A percentile compares a stretch with the other conserved stretches of the same genome.
Conservation (phyloP, 2,329 filamentous ascomycete species). For the Cercospora zeae-maydis region DNA sequence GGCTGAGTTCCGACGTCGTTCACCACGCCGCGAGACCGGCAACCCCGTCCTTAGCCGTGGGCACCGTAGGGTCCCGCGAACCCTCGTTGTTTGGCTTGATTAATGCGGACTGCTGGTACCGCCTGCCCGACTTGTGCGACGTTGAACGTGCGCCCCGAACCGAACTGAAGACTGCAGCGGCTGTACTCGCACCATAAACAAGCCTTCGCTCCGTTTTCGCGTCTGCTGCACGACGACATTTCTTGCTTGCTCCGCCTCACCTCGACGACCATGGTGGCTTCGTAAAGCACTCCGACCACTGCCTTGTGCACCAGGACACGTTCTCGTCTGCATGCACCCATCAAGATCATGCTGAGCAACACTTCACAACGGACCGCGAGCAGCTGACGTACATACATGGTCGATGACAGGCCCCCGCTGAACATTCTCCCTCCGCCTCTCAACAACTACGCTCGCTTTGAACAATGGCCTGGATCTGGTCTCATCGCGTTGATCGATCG, state of each 20-base stretch:
- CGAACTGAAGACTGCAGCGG: constrained; percentile 23
- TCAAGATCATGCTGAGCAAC: constrained; percentile 18
- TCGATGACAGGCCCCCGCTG: constrained; percentile 2
- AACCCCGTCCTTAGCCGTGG: constrained; percentile 4
- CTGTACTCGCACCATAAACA: constrained; percentile 17
- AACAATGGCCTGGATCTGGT: constrained; percentile 19
- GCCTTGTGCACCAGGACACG: constrained; percentile 19
- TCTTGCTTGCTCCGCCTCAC: constrained; percentile 9
- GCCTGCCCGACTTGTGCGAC: constrained; percentile 21
- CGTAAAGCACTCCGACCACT: constrained; percentile 11
- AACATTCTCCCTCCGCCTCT: background rate
- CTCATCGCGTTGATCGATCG: constrained; percentile 19
- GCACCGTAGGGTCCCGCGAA: constrained; percentile 6
- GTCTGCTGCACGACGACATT: constrained; percentile 9
- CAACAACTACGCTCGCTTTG: constrained; percentile 5
- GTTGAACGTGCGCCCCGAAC: constrained; percentile 20
- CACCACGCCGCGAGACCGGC: constrained; percentile 12
- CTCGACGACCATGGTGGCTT: constrained; percentile 15
- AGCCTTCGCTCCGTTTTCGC: constrained; percentile 21
- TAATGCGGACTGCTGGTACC: background rate
- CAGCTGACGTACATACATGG: constrained; percentile 6
- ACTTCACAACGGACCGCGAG: background rate
- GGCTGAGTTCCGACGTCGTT: constrained; percentile 1
- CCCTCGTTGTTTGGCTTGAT: constrained; percentile 10
- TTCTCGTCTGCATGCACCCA: constrained; percentile 19